Percentiles rank a stretch among this genome's conserved stretches.
These are phyloP conservation scores for Metarhizium anisopliae DNA, from an alignment of 2,329 filamentous ascomycete species.

Conservation along the genomic window DNA sequence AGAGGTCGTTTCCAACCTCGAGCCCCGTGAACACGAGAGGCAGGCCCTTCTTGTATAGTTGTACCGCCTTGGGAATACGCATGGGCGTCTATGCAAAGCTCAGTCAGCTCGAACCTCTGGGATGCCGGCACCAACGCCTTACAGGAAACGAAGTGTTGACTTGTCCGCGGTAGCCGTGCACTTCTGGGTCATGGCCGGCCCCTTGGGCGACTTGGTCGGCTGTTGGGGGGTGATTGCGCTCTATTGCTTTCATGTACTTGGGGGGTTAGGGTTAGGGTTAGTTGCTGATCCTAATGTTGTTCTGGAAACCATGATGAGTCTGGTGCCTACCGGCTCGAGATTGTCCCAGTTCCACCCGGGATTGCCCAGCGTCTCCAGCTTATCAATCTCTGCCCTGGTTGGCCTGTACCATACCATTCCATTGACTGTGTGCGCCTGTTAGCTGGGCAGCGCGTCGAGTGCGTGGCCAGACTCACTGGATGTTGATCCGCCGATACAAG, in stretches of 20 bases:
- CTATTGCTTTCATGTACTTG: conserved; percentile 11
- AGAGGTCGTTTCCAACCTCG: conserved; percentile 13
- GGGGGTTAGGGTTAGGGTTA: no score
- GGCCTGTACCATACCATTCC: conserved; percentile 17
- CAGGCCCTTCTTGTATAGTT: conserved; percentile 13
- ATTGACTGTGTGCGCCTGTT: conserved; percentile 9
- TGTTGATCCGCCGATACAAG: conserved; percentile 16
- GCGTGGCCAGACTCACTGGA: conserved; percentile 11
- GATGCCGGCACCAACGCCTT: not conserved
- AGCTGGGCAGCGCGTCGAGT: not conserved
- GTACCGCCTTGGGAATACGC: conserved; percentile 13
- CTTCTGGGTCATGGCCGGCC: conserved; percentile 18
- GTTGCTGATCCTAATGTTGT: not conserved
- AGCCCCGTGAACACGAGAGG: conserved; percentile 12
- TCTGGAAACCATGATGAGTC: not conserved
- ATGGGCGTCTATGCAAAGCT: conserved; percentile 9
- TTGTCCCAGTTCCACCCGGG: conserved; percentile 24
- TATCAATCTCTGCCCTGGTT: conserved; percentile 13
- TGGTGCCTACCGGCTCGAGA: conserved; percentile 17
- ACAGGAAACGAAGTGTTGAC: conserved; percentile 17
- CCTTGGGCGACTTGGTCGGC: conserved; percentile 11
- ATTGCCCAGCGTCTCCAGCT: conserved; percentile 11
- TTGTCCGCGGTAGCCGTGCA: conserved; percentile 14
- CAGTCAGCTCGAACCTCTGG: not conserved
- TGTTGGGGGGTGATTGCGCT: conserved; percentile 13